phyloP scores from a whole-genome alignment of 2,329 filamentous ascomycete genomes.

The Pyrenophora tritici-repentis region DNA sequence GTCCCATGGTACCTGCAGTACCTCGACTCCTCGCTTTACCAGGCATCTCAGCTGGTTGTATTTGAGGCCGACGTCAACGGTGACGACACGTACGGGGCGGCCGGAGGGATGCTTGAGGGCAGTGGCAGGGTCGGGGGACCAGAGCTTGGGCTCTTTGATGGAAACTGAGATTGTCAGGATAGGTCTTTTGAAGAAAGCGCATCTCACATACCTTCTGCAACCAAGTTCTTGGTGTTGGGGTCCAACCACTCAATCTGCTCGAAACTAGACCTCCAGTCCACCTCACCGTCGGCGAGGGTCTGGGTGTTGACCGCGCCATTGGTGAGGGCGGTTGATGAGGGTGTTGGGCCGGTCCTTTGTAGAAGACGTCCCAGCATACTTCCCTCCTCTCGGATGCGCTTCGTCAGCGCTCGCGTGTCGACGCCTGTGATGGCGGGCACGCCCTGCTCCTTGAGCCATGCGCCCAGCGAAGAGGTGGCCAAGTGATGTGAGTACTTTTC shows the following conservation, averaged over 20 bases:
- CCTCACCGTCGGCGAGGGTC: conserved; percentile 38
- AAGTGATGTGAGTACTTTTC: conserved; percentile 96
- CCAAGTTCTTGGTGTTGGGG: conserved; percentile 90
- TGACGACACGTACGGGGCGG: conserved; percentile 82
- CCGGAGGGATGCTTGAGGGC: conserved; percentile 87
- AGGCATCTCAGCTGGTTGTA: conserved; percentile 97
- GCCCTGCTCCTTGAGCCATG: conserved; percentile 95
- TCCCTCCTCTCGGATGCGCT: conserved; percentile 89
- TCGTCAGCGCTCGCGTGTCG: conserved; percentile 91
- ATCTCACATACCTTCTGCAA: conserved; percentile 75
- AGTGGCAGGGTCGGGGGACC: conserved; percentile 72
- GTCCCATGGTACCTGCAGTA: conserved; percentile 94
- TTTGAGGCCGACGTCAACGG: conserved; percentile 96
- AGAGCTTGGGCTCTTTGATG: conserved; percentile 82
- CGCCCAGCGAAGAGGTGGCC: conserved; percentile 84
- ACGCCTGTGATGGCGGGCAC: conserved; percentile 94
- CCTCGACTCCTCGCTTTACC: conserved; percentile 87
- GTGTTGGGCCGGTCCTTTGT: conserved; percentile 63
- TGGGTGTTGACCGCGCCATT: conserved; percentile 47
- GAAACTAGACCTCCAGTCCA: conserved; percentile 63
- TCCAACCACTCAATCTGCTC: conserved; percentile 87
- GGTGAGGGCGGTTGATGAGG: conserved; percentile 35
- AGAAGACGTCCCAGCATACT: conserved; percentile 95
- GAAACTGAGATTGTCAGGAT: conserved; percentile 69
- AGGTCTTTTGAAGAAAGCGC: conserved; percentile 6